Conservation (phyloP, 2,329 filamentous ascomycete species). For the Chaetothyriales sp. region DNA sequence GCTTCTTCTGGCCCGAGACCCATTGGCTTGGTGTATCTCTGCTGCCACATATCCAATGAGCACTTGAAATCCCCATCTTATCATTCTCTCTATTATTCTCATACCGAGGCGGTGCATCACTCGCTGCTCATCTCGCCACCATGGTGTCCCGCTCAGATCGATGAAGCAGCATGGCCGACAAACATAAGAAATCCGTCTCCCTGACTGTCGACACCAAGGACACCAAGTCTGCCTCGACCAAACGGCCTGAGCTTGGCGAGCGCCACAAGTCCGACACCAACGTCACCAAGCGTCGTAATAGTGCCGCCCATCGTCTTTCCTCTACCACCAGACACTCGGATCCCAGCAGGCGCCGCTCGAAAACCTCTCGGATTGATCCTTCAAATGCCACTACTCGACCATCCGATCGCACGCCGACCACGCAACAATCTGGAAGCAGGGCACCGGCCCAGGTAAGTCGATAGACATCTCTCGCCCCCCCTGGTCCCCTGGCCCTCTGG, state of each 20-base stretch:
- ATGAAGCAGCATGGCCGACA: neutral
- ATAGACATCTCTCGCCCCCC: neutral
- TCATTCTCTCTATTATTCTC: neutral
- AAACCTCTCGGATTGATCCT: slow-evolving; percentile 7
- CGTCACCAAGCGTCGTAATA: slow-evolving; percentile 11
- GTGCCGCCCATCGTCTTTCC: slow-evolving; percentile 10
- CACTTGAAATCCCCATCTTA: neutral
- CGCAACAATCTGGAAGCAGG: neutral
- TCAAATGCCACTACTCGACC: slow-evolving; percentile 5
- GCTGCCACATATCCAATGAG: neutral
- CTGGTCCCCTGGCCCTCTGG: slow-evolving; percentile 2
- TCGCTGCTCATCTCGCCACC: neutral
- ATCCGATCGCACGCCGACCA: neutral
- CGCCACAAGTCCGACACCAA: slow-evolving; percentile 16
- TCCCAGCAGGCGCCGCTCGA: slow-evolving; percentile 8
- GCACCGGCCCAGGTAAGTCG: neutral
- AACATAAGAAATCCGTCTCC: slow-evolving; percentile 15
- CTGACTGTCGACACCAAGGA: slow-evolving; percentile 14
- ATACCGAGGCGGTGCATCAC: neutral
- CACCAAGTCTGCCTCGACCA: slow-evolving; percentile 8
- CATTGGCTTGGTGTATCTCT: neutral
- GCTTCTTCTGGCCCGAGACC: neutral
- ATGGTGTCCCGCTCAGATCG: neutral
- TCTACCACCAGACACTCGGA: slow-evolving; percentile 10
- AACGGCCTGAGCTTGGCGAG: slow-evolving; percentile 11